These are phyloP conservation scores for Litsea cubeba DNA, from an alignment of 164 flowering plant genomes.

Conservation along the genomic window DNA sequence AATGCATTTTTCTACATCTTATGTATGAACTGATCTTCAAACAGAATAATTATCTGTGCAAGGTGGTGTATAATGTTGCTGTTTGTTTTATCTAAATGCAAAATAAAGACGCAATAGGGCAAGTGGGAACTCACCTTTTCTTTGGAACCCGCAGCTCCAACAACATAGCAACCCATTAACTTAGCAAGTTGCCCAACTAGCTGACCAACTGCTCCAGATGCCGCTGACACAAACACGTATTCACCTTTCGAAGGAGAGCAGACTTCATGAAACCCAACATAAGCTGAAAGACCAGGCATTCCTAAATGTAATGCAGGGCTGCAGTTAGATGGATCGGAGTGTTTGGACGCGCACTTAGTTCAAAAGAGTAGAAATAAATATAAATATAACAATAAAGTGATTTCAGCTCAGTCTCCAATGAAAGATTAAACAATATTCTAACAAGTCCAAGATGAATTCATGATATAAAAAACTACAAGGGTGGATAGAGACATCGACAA, in stretches of 20 bases:
- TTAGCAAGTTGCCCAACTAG: slow-evolving; percentile 32
- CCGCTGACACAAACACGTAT: slow-evolving; percentile 20
- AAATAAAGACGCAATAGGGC: background rate
- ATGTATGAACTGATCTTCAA: background rate
- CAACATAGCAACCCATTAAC: slow-evolving; percentile 26
- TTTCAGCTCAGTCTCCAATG: background rate
- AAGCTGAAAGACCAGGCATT: slow-evolving; percentile 28
- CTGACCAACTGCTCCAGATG: slow-evolving; percentile 31
- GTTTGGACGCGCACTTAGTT: background rate
- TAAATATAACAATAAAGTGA: too few relatives aligned
- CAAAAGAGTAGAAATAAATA: background rate
- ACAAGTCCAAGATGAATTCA: background rate
- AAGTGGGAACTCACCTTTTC: slow-evolving; percentile 15
- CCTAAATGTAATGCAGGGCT: slow-evolving; percentile 4
- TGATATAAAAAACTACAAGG: background rate
- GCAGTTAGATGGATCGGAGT: background rate
- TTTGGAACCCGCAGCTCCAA: slow-evolving; percentile 24
- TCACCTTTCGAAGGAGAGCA: slow-evolving; percentile 25
- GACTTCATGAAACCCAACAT: slow-evolving; percentile 23
- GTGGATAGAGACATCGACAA: background rate
- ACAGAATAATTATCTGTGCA: background rate
- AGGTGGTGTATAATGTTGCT: background rate
- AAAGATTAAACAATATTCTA: too few relatives aligned
- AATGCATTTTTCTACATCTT: background rate
- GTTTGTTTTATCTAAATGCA: background rate